phyloP scores from a whole-genome alignment of 2,329 filamentous ascomycete genomes.

The Talaromyces sp. region DNA sequence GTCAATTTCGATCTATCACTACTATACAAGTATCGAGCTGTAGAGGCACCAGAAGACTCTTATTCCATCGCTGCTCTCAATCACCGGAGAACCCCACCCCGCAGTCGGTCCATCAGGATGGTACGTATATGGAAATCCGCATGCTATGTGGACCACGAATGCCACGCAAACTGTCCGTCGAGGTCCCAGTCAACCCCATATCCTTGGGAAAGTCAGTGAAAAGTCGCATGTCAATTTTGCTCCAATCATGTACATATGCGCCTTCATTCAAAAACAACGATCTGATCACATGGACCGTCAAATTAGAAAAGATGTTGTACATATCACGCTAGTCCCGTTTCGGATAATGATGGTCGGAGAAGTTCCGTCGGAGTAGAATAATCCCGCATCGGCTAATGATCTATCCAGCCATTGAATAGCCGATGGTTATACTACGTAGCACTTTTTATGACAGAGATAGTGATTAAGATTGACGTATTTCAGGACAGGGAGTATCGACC shows the following conservation, averaged over 20 bases:
- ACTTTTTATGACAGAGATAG: no score
- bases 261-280: background rate
- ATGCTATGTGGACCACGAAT: background rate
- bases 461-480: no score
- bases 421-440: no score
- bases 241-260: background rate
- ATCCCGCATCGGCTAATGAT: background rate
- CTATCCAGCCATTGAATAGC: no score
- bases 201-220: background rate
- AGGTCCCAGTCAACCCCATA: background rate
- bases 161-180: background rate
- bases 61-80: background rate
- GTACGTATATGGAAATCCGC: background rate
- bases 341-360: background rate
- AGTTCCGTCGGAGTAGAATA: background rate
- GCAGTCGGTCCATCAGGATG: background rate
- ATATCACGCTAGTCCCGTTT: background rate
- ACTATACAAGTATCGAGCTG: background rate
- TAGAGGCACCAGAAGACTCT: no score
- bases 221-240: background rate
- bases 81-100: background rate
- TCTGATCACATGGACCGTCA: conserved; percentile 1
- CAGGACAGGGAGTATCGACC: background rate
- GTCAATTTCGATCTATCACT: no score
- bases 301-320: background rate